Evolutionary conservation across 2,329 filamentous ascomycete species (phyloP), one percentile per base, ranked within the genome.

Genomic region (Purpureocillium takamizusanense): DNA sequence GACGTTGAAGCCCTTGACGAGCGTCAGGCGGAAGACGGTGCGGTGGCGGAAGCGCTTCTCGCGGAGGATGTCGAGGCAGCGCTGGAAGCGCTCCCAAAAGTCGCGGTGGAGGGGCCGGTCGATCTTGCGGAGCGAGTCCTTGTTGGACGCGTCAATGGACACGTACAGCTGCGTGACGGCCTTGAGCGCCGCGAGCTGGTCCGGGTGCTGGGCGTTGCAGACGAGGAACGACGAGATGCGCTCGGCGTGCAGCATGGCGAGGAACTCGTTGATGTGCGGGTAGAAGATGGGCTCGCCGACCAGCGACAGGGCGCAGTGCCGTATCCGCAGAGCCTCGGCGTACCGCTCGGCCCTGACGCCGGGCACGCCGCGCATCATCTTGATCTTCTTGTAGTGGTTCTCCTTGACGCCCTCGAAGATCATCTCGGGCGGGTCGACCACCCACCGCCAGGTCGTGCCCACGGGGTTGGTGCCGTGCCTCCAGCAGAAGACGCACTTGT

Each of bases 401-500:
- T 82, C 81, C 58, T 94, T 95, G 46, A 95, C 87, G 35, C 90
- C 90, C 29, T 83, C 67, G 55, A 95, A 95, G 50, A 97, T 94
- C 51, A 88, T 61, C 17, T 95, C 83, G 0, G 90, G 89, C 1
- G 86, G 82, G 55, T 97, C 92, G 23, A 95, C 86, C 36, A 89
- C 78, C 90, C 90, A 98, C 43, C 90, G 81, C 90, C 92, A 97
- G 4, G 84, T 94, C 3, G 92, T 97, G 35, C 89, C 89, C 0
- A 97, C 92, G 0, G 90, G 90, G 57, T 97, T 98, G 0, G 92
- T 97, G 38, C 90, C 92, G 56, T 97, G 92, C 7, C 92, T 81
- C 92, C 90, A 98, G 72, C 90, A 98, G 62, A 97, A 98, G 48
- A 98, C 87, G 60, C 92, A 97, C 61, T 98, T 97, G 68, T 97